Percentiles rank a stretch among this genome's conserved stretches.
Conservation (phyloP, 2,329 filamentous ascomycete species). For the Tolypocladium album region DNA sequence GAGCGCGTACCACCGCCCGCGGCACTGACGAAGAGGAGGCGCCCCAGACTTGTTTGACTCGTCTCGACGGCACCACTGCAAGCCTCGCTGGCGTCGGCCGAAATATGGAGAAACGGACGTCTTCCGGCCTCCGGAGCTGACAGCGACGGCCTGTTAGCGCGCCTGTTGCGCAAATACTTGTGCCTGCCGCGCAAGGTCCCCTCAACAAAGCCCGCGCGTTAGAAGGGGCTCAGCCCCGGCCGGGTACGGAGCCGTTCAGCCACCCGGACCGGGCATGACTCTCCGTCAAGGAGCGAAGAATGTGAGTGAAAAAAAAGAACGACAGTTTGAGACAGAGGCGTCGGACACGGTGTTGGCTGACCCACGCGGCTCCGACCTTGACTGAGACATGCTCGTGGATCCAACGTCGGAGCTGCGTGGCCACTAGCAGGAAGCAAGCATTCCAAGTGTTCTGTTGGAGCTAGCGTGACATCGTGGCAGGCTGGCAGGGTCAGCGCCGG, state of each 20-base stretch:
- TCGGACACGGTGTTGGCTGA: slow-evolving; percentile 1
- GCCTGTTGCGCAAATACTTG: neutral
- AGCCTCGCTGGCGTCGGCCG: neutral
- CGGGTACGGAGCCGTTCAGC: slow-evolving; percentile 1
- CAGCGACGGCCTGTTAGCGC: neutral
- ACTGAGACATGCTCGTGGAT: neutral
- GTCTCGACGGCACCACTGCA: neutral
- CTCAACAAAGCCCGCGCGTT: neutral
- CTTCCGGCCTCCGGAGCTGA: neutral
- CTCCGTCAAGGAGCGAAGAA: neutral
- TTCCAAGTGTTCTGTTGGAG: neutral
- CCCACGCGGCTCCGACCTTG: neutral
- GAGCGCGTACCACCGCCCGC: neutral
- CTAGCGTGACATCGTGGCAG: neutral
- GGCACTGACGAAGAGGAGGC: neutral
- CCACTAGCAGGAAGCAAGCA: neutral
- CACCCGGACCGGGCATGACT: neutral
- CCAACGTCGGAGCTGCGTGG: neutral
- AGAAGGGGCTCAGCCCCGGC: neutral
- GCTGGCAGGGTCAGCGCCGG: neutral
- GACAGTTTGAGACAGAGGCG: neutral
- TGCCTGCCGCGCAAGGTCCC: neutral
- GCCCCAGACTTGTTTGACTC: neutral
- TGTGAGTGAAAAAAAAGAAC: neutral
- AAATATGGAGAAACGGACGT: neutral